Evolutionary conservation across 202 grass and related monocot genomes (phyloP), one percentile per base, ranked within the genome.

Genomic region (Setaria viridis): DNA sequence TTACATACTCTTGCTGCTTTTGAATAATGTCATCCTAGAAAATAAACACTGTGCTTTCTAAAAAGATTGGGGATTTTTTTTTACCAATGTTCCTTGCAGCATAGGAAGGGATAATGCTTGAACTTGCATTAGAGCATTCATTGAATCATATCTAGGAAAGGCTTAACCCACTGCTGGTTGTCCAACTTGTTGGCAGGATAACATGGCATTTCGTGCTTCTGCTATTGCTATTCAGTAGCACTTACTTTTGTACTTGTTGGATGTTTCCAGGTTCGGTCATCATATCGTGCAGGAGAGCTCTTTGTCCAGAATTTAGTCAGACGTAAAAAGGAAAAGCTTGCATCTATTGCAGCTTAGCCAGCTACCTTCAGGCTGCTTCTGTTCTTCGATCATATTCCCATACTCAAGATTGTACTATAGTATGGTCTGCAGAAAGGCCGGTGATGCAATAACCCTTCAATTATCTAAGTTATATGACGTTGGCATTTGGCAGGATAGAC

Each of bases 331-430:
- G 45, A 62, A 29, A 76, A 74, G 33, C 25, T 73, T 74, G 58
- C 48, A 68, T 47, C 69, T 59, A n/a, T 25, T 67, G 14, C 42
- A 81, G 81, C 74, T 1, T 95, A 90, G 50, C 59, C 32, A 62
- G 6, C 74, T 62, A 57, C 42, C 12, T 69, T 7, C 25, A 43
- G 17, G 6, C 29, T 3, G 10, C 42, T 79, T 66, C 17, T 74
- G 33, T 49, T 8, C 45, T 0, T 14, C 72, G 3, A 51, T 11
- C 30, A 1, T 58, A 64, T 71, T 47, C 25, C 41, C n/a, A 47
- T 1, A 46, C 20, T 46, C 42, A 46, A 70, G 11, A 47, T 14
- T 45, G 67, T 71, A 48, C 21, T 46, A 46, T 13, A 56, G 51
- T 9, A 51, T 39, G 39, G 39, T 5, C 39, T 41, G 39, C 39